Base-by-base conservation (phyloP, 352 stramenopile species). In the Phytophthora cactorum region DNA sequence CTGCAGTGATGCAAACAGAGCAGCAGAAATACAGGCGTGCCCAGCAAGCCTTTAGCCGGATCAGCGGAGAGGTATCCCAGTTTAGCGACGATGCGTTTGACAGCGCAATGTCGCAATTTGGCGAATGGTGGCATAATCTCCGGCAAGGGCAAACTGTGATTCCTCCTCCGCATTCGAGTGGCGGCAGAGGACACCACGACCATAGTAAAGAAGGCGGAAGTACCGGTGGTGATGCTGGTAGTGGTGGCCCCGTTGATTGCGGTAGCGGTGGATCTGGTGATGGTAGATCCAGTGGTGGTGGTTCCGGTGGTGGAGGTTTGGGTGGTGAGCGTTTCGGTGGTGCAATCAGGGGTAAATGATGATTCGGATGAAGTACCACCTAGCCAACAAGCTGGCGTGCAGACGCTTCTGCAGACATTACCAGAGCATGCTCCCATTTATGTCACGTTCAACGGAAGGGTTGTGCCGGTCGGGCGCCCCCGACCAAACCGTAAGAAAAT, bases 401-500 rank as follows among this genome's bases (percentile, higher is more conserved):
- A 28, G 1, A 2, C 43, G 11, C 4, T n/a, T 12, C 43, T 14
- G 17, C 43, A 49, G 6, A 12, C 43, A 5, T 11, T 9, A 25
- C 39, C 2, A 5, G 7, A 6, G 43, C 15, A 39, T 27, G 11
- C 41, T 22, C 41, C 41, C 41, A 12, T 46, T 5, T 12, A 10
- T 11, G 25, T 49, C 43, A 49, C 28, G n/a, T 49, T 49, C 31
- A 52, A 52, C 10, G 28, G 27, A 12, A 44, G 10, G 5, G 29
- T 17, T 38, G 11, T 45, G 11, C 14, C 1, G n/a, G 47, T 53
- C 9, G 59, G 59, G 5, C 27, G 29, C 2, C 59, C 36, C 15
- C 17, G 36, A 38, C n/a, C 59, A 22, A 59, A 53, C 22, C 39
- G 50, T 22, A 31, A 49, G 0, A 41, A 67, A 17, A 29, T 55